Percentiles rank a stretch among this genome's conserved stretches.
phyloP scores from a whole-genome alignment of 129 eudicot species.

The Mikania micrantha region DNA sequence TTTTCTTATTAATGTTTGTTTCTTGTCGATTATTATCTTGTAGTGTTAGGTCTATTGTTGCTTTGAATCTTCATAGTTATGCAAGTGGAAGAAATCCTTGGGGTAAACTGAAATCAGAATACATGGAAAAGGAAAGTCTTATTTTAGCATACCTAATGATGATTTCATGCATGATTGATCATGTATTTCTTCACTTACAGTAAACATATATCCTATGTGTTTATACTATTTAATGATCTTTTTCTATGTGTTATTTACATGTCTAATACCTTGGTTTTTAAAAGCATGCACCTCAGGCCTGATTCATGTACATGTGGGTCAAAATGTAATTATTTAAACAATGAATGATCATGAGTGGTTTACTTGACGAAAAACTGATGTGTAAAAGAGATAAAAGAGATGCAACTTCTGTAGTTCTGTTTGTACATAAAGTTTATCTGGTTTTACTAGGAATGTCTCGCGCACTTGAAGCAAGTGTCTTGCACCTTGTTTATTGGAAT shows the following conservation, averaged over 20 bases:
- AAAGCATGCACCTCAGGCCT: too few species aligned
- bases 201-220: neutral
- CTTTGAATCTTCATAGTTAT: slow-evolving; percentile 84
- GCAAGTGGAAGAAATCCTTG: slow-evolving; percentile 97
- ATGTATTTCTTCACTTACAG: neutral
- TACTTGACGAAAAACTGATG: too few species aligned
- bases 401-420: too few species aligned
- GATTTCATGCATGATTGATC: neutral
- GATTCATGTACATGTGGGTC: too few species aligned
- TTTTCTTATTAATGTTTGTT: neutral
- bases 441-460: too few species aligned
- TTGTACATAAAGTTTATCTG: too few species aligned
- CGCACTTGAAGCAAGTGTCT: too few species aligned
- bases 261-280: too few species aligned
- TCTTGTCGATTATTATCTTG: slow-evolving; percentile 18
- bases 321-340: too few species aligned
- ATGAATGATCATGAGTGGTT: too few species aligned
- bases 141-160: neutral
- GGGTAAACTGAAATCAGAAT: slow-evolving; percentile 81
- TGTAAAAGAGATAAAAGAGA: too few species aligned
- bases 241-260: neutral
- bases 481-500: too few species aligned
- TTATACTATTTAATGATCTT: neutral
- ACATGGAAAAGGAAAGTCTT: slow-evolving; percentile 67
- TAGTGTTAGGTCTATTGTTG: slow-evolving; percentile 93